Conservation (phyloP, 768 basidiomycete species). For the Suillus lakei region DNA sequence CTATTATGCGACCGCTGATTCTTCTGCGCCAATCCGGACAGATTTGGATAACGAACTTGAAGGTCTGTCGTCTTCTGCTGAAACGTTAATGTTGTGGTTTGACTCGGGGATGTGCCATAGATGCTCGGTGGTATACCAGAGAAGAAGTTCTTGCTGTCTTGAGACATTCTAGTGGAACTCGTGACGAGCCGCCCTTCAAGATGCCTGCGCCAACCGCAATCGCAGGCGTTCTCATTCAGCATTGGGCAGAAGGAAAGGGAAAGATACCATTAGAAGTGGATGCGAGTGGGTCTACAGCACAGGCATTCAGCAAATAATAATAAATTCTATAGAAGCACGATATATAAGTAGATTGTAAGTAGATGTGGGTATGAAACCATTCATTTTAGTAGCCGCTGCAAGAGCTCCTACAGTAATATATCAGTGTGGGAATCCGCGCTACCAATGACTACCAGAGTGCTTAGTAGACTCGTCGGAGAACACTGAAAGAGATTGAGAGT, state of each 20-base stretch:
- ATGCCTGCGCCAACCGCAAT: constrained; percentile 81
- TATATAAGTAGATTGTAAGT: constrained; percentile 23
- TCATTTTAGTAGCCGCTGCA: neutral
- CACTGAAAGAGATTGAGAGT: neutral
- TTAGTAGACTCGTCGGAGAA: neutral
- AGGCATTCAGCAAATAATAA: constrained; percentile 20
- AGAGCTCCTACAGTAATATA: no score
- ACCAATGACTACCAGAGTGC: neutral
- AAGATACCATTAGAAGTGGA: constrained; percentile 38
- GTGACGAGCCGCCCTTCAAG: constrained; percentile 60
- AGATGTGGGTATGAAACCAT: neutral
- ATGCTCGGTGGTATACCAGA: constrained; percentile 89
- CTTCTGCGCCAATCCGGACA: constrained; percentile 71
- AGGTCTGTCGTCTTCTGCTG: constrained; percentile 50
- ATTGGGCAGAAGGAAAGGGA: constrained; percentile 67
- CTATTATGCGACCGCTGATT: constrained; percentile 80
- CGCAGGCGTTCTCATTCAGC: constrained; percentile 82
- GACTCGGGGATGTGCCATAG: constrained; percentile 41
- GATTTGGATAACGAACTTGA: constrained; percentile 97
- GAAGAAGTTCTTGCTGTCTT: constrained; percentile 72
- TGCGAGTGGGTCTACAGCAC: neutral
- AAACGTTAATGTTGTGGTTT: neutral
- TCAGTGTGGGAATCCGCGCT: neutral
- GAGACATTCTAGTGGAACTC: constrained; percentile 55
- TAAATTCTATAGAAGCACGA: constrained; percentile 35